phyloP scores from a whole-genome alignment of 192 early-diverging fungal genomes.

The Endogone sp. region DNA sequence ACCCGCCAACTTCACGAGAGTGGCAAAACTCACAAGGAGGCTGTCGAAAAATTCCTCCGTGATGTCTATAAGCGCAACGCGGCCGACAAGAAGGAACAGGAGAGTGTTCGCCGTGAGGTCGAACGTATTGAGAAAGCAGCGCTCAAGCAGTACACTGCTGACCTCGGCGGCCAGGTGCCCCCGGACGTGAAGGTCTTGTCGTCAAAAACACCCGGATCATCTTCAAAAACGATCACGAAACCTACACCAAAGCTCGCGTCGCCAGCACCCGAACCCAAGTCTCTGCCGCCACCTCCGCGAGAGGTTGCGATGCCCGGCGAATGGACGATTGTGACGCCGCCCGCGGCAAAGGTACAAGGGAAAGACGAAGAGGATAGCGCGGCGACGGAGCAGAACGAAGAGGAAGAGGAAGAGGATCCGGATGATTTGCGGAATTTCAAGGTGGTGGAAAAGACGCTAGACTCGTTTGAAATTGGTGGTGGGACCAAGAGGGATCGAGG shows the following conservation, averaged over 20 bases:
- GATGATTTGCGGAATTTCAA: slow-evolving; percentile 46
- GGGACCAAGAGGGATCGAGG: background rate
- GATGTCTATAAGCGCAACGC: slow-evolving; percentile 55
- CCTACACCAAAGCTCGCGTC: slow-evolving; percentile 18
- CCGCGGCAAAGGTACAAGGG: slow-evolving; percentile 1
- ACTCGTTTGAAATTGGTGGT: slow-evolving; percentile 16
- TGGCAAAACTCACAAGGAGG: slow-evolving; percentile 81
- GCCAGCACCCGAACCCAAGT: slow-evolving; percentile 3
- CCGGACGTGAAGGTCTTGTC: too few relatives aligned
- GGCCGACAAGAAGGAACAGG: slow-evolving; percentile 46
- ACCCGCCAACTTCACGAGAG: slow-evolving; percentile 67
- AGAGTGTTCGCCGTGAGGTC: slow-evolving; percentile 55
- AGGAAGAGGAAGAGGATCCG: slow-evolving; percentile 37
- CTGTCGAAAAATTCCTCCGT: slow-evolving; percentile 70
- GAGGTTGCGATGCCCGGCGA: slow-evolving; percentile 8
- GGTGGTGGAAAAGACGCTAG: slow-evolving; percentile 48
- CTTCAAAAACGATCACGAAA: slow-evolving; percentile 5
- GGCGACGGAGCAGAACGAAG: slow-evolving; percentile 28
- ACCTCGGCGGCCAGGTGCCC: too few relatives aligned
- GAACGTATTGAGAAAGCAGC: slow-evolving; percentile 60
- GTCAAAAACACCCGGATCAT: too few relatives aligned
- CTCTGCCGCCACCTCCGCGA: background rate
- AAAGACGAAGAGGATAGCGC: background rate
- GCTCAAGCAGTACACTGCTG: background rate
- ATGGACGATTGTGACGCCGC: slow-evolving; percentile 9